Conservation (phyloP, 345 rosid genomes). For the Microthlaspi erraticum region DNA sequence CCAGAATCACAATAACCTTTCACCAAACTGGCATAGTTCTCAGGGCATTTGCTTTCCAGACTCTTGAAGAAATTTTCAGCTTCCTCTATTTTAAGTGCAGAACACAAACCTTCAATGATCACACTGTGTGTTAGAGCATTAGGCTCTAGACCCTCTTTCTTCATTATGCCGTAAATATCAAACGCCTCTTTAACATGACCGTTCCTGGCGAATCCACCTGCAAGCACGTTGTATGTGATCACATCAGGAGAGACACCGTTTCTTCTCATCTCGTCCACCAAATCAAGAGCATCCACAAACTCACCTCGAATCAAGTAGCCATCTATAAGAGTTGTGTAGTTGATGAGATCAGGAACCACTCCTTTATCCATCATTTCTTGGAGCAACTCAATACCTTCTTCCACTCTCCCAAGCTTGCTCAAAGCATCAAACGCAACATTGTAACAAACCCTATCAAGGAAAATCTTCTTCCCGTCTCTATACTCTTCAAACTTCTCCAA, state of each 20-base stretch:
- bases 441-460: constrained; percentile 65
- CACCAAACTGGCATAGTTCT: constrained; percentile 61
- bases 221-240: constrained; percentile 59
- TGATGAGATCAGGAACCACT: constrained; percentile 58
- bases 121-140: constrained; percentile 51
- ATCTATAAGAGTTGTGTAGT: constrained; percentile 71
- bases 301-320: constrained; percentile 67
- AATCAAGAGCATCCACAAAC: constrained; percentile 49
- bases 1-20: constrained; percentile 65
- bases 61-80: constrained; percentile 60
- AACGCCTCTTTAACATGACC: constrained; percentile 51
- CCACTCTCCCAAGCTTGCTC: constrained; percentile 65
- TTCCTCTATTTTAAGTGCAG: constrained; percentile 60
- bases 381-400: constrained; percentile 57
- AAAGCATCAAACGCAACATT: constrained; percentile 58
- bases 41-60: constrained; percentile 46
- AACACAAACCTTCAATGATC: constrained; percentile 75
- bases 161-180: constrained; percentile 47
- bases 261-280: constrained; percentile 61
- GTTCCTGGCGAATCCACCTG: constrained; percentile 55
- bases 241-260: constrained; percentile 59
- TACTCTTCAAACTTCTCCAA: constrained; percentile 27
- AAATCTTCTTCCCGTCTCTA: constrained; percentile 46
- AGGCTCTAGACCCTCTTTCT: constrained; percentile 55
- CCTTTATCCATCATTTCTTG: constrained; percentile 60